A percentile compares a stretch with the other conserved stretches of the same genome.
These are phyloP conservation scores for Lecanicillium sp. DNA, from an alignment of 2,329 filamentous ascomycete species.

Conservation along the genomic window DNA sequence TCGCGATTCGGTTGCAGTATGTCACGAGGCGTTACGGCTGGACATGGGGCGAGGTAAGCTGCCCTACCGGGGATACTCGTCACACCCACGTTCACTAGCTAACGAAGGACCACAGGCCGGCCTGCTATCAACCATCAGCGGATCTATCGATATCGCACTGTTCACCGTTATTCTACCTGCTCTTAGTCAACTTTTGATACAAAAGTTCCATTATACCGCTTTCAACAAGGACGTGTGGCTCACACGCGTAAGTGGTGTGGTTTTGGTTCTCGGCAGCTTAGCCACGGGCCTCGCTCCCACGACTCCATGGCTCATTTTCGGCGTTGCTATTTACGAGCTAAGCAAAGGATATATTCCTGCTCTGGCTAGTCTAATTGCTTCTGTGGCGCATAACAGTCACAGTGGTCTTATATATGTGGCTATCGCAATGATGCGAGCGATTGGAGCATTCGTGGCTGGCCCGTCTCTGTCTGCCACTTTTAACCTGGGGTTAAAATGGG, in stretches of 20 bases:
- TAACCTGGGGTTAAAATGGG: neutral
- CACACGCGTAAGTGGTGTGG: neutral
- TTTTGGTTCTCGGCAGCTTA: neutral
- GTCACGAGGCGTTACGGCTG: neutral
- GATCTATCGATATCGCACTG: neutral
- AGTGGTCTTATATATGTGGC: constrained; percentile 2
- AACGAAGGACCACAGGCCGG: neutral
- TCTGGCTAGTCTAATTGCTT: constrained; percentile 2
- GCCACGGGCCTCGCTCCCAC: neutral
- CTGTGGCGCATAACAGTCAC: constrained; percentile 1
- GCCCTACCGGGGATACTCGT: no score
- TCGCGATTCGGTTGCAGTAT: neutral
- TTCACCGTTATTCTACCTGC: neutral
- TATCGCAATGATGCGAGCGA: neutral
- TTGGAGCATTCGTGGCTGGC: neutral
- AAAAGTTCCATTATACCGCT: neutral
- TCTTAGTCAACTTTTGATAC: neutral
- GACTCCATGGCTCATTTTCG: neutral
- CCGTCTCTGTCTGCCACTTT: neutral
- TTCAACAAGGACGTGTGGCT: neutral
- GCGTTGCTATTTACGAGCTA: constrained; percentile 3
- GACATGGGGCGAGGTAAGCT: neutral
- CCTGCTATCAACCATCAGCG: neutral
- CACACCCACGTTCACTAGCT: no score
- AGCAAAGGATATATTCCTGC: constrained; percentile 3